Base-by-base conservation (phyloP, 192 early-diverging fungal species). In the Endogone sp. region DNA sequence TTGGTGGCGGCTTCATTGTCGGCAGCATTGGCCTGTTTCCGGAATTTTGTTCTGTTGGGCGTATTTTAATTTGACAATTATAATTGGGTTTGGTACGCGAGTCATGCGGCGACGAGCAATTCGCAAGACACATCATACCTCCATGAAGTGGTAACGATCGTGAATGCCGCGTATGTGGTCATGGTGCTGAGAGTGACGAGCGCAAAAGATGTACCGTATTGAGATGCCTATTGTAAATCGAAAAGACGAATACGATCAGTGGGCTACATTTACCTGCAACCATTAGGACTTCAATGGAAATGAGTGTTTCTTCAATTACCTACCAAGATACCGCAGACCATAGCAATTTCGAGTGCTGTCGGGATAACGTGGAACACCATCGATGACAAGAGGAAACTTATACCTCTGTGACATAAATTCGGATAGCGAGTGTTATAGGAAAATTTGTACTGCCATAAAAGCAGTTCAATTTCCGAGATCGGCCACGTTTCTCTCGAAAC, bases 291-390 rank as follows among this genome's bases (percentile, higher is more conserved):
- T 37, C n/a, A 21, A 58, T 68, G 23, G 27, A 29, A 29, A 68
- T 24, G 4, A 60, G 0, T 24, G 0, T 25, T 8, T 22, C 25
- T n/a, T n/a, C n/a, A n/a, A n/a, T n/a, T n/a, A n/a, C 81, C 80
- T 70, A 90, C 91, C 76, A 99, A 76, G 62, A 99, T 96, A 66
- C 89, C 88, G 61, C 95, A 98, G 8, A 99, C 98, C 70, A 99
- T 90, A 3, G 90, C 85, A 29, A 99, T 98, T 75, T 99, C 98
- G 4, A 99, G 81, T 3, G 91, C 82, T 32, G 98, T 99, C 2
- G 98, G 98, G 29, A 95, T 81, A 21, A 99, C 82, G 74, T 99
- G 95, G 76, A 99, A 94, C 9, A 99, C 94, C 78, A 98, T 85
- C 23, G 94, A 94, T 23, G 91, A 91, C 25, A 99, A 88, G 49